Conservation (phyloP, 176 grass and related monocot genomes). For the Aegilops tauschii region DNA sequence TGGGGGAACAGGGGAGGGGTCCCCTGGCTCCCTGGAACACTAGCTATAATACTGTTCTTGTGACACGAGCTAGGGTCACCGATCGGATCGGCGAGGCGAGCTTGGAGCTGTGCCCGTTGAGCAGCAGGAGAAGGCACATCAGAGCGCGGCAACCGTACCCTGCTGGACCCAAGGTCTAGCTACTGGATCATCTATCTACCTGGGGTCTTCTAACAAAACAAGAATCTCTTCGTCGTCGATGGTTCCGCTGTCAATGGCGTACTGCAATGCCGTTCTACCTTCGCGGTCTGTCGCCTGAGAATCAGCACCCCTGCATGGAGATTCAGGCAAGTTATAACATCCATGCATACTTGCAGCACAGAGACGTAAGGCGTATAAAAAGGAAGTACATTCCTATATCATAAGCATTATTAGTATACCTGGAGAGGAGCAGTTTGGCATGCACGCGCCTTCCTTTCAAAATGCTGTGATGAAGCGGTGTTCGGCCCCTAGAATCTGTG, state of each 20-base stretch:
- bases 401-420: slow-evolving; percentile 36
- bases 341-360: not conserved
- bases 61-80: not conserved
- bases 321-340: not conserved
- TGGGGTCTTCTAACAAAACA: slow-evolving; percentile 74
- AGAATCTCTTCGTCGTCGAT: slow-evolving; percentile 87
- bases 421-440: slow-evolving; percentile 73
- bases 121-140: not conserved
- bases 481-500: slow-evolving; percentile 52
- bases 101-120: slow-evolving; percentile 14
- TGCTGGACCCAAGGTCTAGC: slow-evolving; percentile 11
- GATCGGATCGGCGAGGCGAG: not conserved
- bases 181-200: slow-evolving; percentile 55
- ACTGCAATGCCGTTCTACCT: slow-evolving; percentile 77
- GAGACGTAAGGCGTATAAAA: not conserved
- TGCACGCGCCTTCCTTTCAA: slow-evolving; percentile 59
- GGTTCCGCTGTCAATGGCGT: slow-evolving; percentile 71
- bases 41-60: slow-evolving; percentile 24
- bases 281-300: slow-evolving; percentile 57
- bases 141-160: not conserved
- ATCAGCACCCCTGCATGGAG: slow-evolving; percentile 66
- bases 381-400: not conserved
- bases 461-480: slow-evolving; percentile 91
- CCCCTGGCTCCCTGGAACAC: slow-evolving; percentile 12
- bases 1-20: not conserved